Percentiles rank a stretch among this genome's conserved stretches.
Conservation (phyloP, 371 early-diverging fungal genomes). For the Mortierella sp. region DNA sequence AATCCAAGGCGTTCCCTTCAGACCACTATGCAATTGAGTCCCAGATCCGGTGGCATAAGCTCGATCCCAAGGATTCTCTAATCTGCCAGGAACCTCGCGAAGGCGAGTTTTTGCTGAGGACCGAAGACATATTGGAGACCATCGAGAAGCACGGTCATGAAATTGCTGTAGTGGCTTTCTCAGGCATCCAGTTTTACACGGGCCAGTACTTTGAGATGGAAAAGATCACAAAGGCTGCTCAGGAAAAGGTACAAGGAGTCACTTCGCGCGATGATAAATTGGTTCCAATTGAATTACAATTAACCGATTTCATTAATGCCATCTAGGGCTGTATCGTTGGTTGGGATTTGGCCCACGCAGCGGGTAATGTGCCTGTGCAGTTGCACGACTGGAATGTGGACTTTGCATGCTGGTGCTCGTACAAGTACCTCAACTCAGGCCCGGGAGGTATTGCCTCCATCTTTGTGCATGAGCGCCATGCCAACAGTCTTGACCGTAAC, state of each 20-base stretch:
- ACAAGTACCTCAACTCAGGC: constrained; percentile 97
- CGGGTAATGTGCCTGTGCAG: constrained; percentile 89
- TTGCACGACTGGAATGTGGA: constrained; percentile 98
- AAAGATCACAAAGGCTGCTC: constrained; percentile 86
- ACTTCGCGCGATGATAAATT: not conserved
- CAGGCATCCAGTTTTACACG: constrained; percentile 97
- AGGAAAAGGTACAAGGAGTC: constrained; percentile 72
- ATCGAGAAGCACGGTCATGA: constrained; percentile 81
- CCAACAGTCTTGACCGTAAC: constrained; percentile 58
- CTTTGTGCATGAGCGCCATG: constrained; percentile 87
- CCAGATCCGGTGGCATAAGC: constrained; percentile 87
- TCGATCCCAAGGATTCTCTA: constrained; percentile 77
- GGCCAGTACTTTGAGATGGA: constrained; percentile 95
- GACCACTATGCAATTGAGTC: constrained; percentile 93
- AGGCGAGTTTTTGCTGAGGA: constrained; percentile 79
- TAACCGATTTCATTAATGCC: not conserved
- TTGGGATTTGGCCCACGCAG: constrained; percentile 97
- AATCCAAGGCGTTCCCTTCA: constrained; percentile 95
- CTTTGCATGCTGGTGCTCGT: constrained; percentile 98
- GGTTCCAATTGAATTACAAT: not conserved
- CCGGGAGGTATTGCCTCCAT: constrained; percentile 95
- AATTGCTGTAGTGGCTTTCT: constrained; percentile 90
- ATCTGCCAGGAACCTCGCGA: constrained; percentile 80
- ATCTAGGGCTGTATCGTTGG: constrained; percentile 90
- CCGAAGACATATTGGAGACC: constrained; percentile 83